These are phyloP conservation scores for Colletotrichum lentis DNA, from an alignment of 2,329 filamentous ascomycete genomes.

Conservation along the genomic window DNA sequence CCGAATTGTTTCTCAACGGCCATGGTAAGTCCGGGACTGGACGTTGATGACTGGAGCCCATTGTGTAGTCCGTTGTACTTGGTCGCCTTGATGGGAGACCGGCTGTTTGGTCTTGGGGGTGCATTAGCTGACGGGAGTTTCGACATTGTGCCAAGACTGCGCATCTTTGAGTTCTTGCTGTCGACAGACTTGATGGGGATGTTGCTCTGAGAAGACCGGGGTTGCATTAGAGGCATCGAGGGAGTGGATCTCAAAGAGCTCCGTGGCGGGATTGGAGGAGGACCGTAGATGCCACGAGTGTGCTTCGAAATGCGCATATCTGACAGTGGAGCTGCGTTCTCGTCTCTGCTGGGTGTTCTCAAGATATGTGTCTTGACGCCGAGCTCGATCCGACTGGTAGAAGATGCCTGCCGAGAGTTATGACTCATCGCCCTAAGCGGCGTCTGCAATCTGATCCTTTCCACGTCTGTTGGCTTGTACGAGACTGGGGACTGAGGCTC, in stretches of 20 bases:
- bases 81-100: slow-evolving; percentile 32
- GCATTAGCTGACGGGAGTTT: background rate
- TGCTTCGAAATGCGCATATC: slow-evolving; percentile 10
- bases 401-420: slow-evolving; percentile 24
- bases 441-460: slow-evolving; percentile 9
- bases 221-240: slow-evolving; percentile 26
- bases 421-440: slow-evolving; percentile 20
- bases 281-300: slow-evolving; percentile 1
- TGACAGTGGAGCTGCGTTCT: slow-evolving; percentile 21
- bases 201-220: slow-evolving; percentile 15
- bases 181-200: slow-evolving; percentile 11
- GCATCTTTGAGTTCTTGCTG: background rate
- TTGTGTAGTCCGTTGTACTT: slow-evolving; percentile 1
- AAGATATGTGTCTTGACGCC: background rate
- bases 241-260: slow-evolving; percentile 25
- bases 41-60: slow-evolving; percentile 10
- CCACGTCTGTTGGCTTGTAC: slow-evolving; percentile 17
- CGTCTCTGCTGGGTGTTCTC: slow-evolving; percentile 10
- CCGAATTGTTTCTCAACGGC: slow-evolving; percentile 22
- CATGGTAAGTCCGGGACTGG: slow-evolving; percentile 28
- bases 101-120: background rate
- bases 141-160: slow-evolving; percentile 8
- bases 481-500: slow-evolving; percentile 45
- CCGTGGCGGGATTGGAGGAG: slow-evolving; percentile 29
- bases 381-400: slow-evolving; percentile 17